A percentile compares a stretch with the other conserved stretches of the same genome.
Conservation (phyloP, 2,329 filamentous ascomycete genomes). For the Xylaria sp. region DNA sequence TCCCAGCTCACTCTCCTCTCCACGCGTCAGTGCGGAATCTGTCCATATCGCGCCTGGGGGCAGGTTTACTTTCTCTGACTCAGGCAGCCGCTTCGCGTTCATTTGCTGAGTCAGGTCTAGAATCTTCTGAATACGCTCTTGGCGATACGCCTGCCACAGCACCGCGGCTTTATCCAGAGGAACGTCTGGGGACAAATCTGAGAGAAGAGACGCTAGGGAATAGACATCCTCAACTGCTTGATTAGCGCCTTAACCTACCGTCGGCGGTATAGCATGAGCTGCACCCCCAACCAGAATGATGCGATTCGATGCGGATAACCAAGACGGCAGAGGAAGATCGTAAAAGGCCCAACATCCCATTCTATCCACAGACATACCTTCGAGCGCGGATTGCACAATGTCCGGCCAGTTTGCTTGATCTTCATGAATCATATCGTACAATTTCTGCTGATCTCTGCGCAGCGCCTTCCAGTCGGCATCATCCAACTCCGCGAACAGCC, state of each 20-base stretch:
- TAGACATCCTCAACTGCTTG: constrained; percentile 64
- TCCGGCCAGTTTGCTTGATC: constrained; percentile 51
- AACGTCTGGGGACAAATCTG: constrained; percentile 39
- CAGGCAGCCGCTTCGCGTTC: constrained; percentile 59
- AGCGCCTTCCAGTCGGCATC: constrained; percentile 28
- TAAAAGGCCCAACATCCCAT: constrained; percentile 61
- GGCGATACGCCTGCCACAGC: constrained; percentile 61
- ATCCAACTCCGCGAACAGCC: constrained; percentile 35
- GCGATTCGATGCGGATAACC: constrained; percentile 51
- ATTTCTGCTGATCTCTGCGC: constrained; percentile 41
- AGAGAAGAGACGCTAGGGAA: constrained; percentile 56
- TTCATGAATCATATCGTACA: constrained; percentile 51
- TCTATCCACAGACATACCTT: constrained; percentile 49
- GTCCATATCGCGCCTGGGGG: constrained; percentile 34
- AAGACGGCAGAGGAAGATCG: constrained; percentile 56
- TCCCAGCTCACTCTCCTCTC: constrained; percentile 37
- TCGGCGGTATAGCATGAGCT: constrained; percentile 61
- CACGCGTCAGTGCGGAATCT: constrained; percentile 32
- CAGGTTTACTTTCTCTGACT: constrained; percentile 34
- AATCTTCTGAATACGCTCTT: constrained; percentile 60
- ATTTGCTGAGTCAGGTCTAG: constrained; percentile 61
- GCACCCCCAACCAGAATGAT: constrained; percentile 61
- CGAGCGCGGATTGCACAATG: constrained; percentile 53
- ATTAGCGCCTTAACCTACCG: constrained; percentile 59
- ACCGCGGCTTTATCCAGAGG: constrained; percentile 40